A percentile compares a stretch with the other conserved stretches of the same genome.
Conservation (phyloP, 148 eudicot genomes). For the Camellia lanceoleosa region DNA sequence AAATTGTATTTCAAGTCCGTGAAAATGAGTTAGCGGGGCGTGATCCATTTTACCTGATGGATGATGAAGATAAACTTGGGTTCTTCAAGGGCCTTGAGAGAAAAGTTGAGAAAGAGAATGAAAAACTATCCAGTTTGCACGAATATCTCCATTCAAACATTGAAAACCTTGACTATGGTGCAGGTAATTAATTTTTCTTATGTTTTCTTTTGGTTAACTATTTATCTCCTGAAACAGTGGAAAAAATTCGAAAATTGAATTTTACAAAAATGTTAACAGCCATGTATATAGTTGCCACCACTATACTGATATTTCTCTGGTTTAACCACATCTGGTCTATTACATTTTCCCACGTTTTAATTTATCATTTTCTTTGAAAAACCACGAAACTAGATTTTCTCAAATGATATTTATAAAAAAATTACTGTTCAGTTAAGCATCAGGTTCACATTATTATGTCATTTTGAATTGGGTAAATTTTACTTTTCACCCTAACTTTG, state of each 20-base stretch:
- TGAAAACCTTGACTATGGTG: conserved; percentile 92
- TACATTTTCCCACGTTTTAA: neutral
- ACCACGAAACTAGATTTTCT: neutral
- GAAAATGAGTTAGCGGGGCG: conserved; percentile 87
- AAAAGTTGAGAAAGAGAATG: conserved; percentile 65
- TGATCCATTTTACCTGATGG: conserved; percentile 79
- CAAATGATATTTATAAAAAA: neutral
- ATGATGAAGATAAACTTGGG: conserved; percentile 61
- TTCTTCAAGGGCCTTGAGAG: conserved; percentile 80
- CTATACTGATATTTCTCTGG: neutral
- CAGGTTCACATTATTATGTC: neutral
- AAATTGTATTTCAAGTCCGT: conserved; percentile 82
- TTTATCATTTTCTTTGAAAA: neutral
- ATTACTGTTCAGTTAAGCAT: neutral
- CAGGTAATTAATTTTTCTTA: conserved; percentile 50
- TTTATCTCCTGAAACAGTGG: conserved; percentile 5
- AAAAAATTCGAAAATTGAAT: neutral
- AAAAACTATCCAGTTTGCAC: conserved; percentile 59
- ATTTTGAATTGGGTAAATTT: neutral
- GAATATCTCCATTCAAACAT: conserved; percentile 83
- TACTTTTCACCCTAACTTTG: too few relatives aligned
- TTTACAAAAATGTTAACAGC: neutral
- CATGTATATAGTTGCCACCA: neutral
- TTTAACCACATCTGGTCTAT: neutral
- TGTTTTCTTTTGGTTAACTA: neutral